Conservation (phyloP, 495 filamentous ascomycete species). For the Coniosporium apollinis region DNA sequence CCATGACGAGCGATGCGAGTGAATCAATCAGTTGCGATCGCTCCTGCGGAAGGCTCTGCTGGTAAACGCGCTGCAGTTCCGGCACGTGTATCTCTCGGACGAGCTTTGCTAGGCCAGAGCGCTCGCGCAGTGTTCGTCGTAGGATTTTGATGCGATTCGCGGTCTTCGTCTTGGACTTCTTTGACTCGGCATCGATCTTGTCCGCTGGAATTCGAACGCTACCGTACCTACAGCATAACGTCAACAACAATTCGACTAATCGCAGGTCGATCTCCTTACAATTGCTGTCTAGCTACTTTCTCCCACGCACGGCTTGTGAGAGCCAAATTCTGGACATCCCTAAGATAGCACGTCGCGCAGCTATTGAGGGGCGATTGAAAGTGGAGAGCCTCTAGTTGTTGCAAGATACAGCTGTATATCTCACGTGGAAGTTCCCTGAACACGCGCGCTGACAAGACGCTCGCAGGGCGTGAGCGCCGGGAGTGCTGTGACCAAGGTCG, state of each 20-base stretch:
- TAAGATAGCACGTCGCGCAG: conserved; percentile 64
- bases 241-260: not conserved
- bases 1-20: conserved; percentile 67
- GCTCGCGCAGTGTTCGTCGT: conserved; percentile 55
- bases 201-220: conserved; percentile 51
- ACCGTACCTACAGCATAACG: conserved; percentile 38
- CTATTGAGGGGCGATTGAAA: conserved; percentile 24
- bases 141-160: conserved; percentile 58
- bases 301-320: conserved; percentile 51
- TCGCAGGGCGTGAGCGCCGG: not conserved
- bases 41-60: conserved; percentile 26
- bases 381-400: conserved; percentile 34
- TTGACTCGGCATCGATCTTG: conserved; percentile 43
- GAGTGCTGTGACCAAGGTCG: conserved; percentile 1
- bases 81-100: conserved; percentile 63
- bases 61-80: conserved; percentile 30
- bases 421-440: conserved; percentile 38
- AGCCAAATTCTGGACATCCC: conserved; percentile 51
- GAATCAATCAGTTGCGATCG: conserved; percentile 50
- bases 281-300: conserved; percentile 41
- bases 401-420: conserved; percentile 39
- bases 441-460: conserved; percentile 5
- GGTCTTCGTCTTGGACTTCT: conserved; percentile 47
- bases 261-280: conserved; percentile 32
- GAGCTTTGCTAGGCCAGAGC: conserved; percentile 49